Conservation (phyloP, 306 rosid species). For the Gillenia trifoliata region DNA sequence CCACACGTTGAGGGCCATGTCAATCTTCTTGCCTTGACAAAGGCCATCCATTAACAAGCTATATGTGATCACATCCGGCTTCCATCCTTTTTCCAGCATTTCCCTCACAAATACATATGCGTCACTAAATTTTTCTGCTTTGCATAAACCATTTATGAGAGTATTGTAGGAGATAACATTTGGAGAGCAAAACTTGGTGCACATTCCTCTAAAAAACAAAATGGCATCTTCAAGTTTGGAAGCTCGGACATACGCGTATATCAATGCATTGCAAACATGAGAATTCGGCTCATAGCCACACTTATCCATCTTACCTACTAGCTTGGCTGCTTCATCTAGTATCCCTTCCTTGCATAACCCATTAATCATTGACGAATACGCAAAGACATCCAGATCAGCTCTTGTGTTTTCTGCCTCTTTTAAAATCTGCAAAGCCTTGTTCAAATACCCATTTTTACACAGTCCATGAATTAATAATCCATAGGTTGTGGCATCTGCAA, state of each 20-base stretch:
- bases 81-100: constrained; percentile 70
- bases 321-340: constrained; percentile 55
- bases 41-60: constrained; percentile 70
- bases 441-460: constrained; percentile 65
- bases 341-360: constrained; percentile 63
- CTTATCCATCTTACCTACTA: constrained; percentile 48
- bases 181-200: constrained; percentile 52
- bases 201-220: constrained; percentile 50
- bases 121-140: constrained; percentile 55
- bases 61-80: constrained; percentile 73
- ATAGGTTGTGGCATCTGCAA: constrained; percentile 51
- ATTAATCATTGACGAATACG: constrained; percentile 61
- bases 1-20: constrained; percentile 61
- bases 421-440: constrained; percentile 58
- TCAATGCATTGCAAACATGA: constrained; percentile 67
- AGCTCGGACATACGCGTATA: constrained; percentile 58
- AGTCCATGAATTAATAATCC: constrained; percentile 73
- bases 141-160: constrained; percentile 73
- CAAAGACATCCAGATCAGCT: constrained; percentile 52
- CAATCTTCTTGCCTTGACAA: constrained; percentile 57
- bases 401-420: constrained; percentile 46
- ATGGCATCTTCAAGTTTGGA: constrained; percentile 60
- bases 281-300: constrained; percentile 44
- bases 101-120: constrained; percentile 58
- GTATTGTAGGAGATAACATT: constrained; percentile 74